Conservation (phyloP, 768 basidiomycete species). For the Gautieria morchelliformis region DNA sequence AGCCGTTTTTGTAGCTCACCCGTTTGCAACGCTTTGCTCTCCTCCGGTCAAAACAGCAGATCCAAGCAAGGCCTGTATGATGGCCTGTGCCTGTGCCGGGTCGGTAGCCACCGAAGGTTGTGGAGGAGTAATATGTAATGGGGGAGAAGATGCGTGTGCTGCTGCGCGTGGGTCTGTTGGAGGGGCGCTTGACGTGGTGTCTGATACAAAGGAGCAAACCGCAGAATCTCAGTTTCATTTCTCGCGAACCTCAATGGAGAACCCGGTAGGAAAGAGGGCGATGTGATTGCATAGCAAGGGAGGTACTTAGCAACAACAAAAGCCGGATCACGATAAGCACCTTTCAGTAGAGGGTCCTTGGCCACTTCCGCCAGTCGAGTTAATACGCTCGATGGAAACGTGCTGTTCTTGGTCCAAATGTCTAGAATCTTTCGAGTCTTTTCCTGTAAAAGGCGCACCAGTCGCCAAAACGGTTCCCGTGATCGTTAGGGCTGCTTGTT, state of each 20-base stretch:
- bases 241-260: constrained; percentile 30
- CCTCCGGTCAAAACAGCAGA: constrained; percentile 46
- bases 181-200: constrained; percentile 17
- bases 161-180: constrained; percentile 17
- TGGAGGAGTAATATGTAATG: constrained; percentile 17
- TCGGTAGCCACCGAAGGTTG: constrained; percentile 16
- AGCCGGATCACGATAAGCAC: constrained; percentile 66
- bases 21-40: constrained; percentile 16
- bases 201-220: constrained; percentile 51
- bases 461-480: constrained; percentile 17
- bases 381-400: constrained; percentile 74
- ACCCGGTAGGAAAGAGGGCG: constrained; percentile 28
- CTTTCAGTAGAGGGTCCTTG: constrained; percentile 58
- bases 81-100: constrained; percentile 36
- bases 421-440: constrained; percentile 96
- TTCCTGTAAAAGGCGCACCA: constrained; percentile 51
- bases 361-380: constrained; percentile 62
- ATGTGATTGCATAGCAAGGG: constrained; percentile 59
- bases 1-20: constrained; percentile 26
- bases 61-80: constrained; percentile 59
- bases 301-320: constrained; percentile 76
- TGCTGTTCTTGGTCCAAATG: constrained; percentile 89
- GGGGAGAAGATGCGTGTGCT: constrained; percentile 19
- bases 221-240: constrained; percentile 48
- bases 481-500: constrained; percentile 4